Conservation (phyloP, 2,329 filamentous ascomycete species). For the Chaetothyriales sp. region DNA sequence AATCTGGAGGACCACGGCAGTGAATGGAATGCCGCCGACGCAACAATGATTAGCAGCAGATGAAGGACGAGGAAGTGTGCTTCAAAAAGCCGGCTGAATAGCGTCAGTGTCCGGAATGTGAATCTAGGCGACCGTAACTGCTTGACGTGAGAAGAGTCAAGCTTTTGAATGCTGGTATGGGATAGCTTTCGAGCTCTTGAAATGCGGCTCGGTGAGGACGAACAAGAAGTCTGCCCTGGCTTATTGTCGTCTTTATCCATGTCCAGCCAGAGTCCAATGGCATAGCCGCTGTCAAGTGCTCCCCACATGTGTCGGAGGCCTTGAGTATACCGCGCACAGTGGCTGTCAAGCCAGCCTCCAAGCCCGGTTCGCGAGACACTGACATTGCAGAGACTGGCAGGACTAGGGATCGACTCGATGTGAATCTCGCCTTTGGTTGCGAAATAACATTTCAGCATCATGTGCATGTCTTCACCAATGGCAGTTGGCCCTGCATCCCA, state of each 20-base stretch:
- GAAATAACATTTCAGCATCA: slow-evolving; percentile 69
- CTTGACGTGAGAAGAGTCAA: background rate
- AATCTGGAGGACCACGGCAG: slow-evolving; percentile 34
- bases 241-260: background rate
- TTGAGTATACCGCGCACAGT: slow-evolving; percentile 56
- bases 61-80: slow-evolving; percentile 60
- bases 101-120: slow-evolving; percentile 38
- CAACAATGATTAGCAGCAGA: slow-evolving; percentile 49
- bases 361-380: slow-evolving; percentile 45
- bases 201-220: background rate
- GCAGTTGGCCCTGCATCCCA: slow-evolving; percentile 60
- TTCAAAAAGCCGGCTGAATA: slow-evolving; percentile 57
- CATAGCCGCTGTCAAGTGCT: slow-evolving; percentile 54
- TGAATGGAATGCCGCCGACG: slow-evolving; percentile 47
- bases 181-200: background rate
- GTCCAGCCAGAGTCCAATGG: slow-evolving; percentile 34
- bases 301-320: slow-evolving; percentile 66
- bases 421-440: slow-evolving; percentile 56
- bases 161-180: background rate
- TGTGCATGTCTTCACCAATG: slow-evolving; percentile 63
- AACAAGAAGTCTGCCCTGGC: background rate
- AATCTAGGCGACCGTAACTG: slow-evolving; percentile 27
- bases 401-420: slow-evolving; percentile 49
- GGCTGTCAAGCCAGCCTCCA: slow-evolving; percentile 42
- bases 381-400: slow-evolving; percentile 61